These are phyloP conservation scores for Thielaviopsis populi DNA, from an alignment of 2,329 filamentous ascomycete genomes.

Conservation along the genomic window DNA sequence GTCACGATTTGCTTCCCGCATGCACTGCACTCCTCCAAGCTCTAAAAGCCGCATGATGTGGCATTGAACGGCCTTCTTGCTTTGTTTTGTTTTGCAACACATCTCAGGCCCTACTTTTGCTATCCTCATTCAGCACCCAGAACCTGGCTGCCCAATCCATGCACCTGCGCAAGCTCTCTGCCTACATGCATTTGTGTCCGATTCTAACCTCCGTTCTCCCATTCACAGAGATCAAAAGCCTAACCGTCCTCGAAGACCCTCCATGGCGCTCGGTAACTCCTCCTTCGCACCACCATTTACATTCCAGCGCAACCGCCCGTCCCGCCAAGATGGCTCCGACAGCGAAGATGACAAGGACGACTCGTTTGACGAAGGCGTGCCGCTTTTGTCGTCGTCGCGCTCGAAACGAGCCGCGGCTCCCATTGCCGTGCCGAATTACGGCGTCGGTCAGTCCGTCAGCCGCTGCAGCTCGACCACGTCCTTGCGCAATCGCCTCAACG, in stretches of 20 bases:
- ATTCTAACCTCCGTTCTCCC: neutral
- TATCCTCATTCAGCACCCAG: too few species aligned
- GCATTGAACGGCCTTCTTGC: neutral
- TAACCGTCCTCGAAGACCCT: constrained; percentile 49
- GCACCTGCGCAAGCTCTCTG: neutral
- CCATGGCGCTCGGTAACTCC: constrained; percentile 25
- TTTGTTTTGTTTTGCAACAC: neutral
- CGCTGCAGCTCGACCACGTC: constrained; percentile 37
- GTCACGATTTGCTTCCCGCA: neutral
- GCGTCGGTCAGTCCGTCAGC: constrained; percentile 27
- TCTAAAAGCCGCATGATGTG: neutral
- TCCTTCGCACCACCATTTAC: constrained; percentile 20
- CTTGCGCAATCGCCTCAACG: constrained; percentile 21
- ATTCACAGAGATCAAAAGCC: constrained; percentile 39
- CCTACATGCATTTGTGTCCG: neutral
- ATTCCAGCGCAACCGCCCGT: constrained; percentile 20
- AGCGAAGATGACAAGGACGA: constrained; percentile 37
- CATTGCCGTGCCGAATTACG: constrained; percentile 27
- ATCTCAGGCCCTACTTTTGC: neutral
- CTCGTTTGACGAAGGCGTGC: constrained; percentile 35
- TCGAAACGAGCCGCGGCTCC: constrained; percentile 20
- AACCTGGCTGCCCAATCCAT: constrained; percentile 16
- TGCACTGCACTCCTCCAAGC: neutral
- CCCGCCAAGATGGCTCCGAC: constrained; percentile 20
- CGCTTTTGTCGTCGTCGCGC: constrained; percentile 34